phyloP scores from a whole-genome alignment of 306 rosid species.

The Lotus japonicus region DNA sequence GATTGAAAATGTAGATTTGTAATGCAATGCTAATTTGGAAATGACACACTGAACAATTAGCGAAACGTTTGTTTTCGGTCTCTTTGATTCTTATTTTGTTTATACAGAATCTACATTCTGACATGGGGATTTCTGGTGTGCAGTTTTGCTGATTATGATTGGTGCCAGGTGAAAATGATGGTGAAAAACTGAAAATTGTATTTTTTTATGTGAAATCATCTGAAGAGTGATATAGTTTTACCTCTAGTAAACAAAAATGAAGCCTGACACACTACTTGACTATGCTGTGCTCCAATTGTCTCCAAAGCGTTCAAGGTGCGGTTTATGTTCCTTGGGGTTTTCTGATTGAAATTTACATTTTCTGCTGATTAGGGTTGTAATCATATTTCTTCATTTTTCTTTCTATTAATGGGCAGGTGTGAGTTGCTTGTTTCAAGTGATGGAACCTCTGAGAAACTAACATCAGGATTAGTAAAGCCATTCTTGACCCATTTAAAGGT shows the following conservation, averaged over 20 bases:
- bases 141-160: slow-evolving; percentile 19
- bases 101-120: slow-evolving; percentile 29
- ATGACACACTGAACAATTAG: slow-evolving; percentile 1
- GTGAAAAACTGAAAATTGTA: not conserved
- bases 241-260: slow-evolving; percentile 56
- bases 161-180: not conserved
- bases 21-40: slow-evolving; percentile 28
- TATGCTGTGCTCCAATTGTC: slow-evolving; percentile 89
- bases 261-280: slow-evolving; percentile 80
- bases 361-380: not conserved
- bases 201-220: slow-evolving; percentile 36
- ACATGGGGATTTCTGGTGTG: slow-evolving; percentile 7
- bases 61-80: not conserved
- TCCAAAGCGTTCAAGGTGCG: slow-evolving; percentile 78
- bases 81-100: not conserved
- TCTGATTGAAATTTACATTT: slow-evolving; percentile 6
- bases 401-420: slow-evolving; percentile 46
- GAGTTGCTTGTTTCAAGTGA: slow-evolving; percentile 72
- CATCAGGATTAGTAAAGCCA: slow-evolving; percentile 86
- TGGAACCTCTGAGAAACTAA: slow-evolving; percentile 78
- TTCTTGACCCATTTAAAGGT: slow-evolving; percentile 77
- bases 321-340: slow-evolving; percentile 6
- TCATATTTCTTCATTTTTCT: not conserved
- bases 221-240: slow-evolving; percentile 26
- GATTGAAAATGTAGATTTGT: slow-evolving; percentile 35